Base-by-base conservation (phyloP, 2,329 filamentous ascomycete species). In the Phialemonium atrogriseum region DNA sequence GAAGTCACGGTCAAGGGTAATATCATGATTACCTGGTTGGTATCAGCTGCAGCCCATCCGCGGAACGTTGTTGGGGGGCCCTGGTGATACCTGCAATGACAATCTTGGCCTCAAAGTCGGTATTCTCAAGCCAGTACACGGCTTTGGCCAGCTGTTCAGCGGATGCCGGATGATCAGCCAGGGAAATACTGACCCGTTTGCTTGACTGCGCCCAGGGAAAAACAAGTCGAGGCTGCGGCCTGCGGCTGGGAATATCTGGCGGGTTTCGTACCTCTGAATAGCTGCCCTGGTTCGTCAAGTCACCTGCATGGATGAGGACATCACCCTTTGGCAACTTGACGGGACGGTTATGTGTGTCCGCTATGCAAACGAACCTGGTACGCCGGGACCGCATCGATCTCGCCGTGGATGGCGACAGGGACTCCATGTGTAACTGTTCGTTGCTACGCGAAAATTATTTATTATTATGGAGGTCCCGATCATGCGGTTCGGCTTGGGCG, bases 241-340 rank as follows among this genome's bases (percentile, higher is more conserved):
- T n/a, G n/a, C n/a, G n/a, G n/a, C n/a, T 27, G 11, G n/a, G 18
- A 7, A 8, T 14, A 14, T 11, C 16, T 10, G n/a, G n/a, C n/a
- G n/a, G n/a, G n/a, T 13, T 14, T 34, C 30, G 4, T 43, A 68
- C 66, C 56, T 78, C 73, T 6, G 59, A 60, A 41, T 62, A 61
- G 41, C 61, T 78, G 11, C 83, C 83, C 48, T 81, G 75, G 50
- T 85, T 86, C 4, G 81, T 84, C 42, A 88, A 55, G 49, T 88
- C 83, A 6, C 83, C 82, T 2, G 82, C 81, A 48, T 86, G 81
- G 30, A 87, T 77, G 20, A 88, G 63, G 7, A 88, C 72, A 49
- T 88, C 80, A 24, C 82, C 83, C 14, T 66, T 67, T 0, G 83
- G 82, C 1, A 86, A 65, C 44, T 73, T 78, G 43, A 72, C 63